Evolutionary conservation across 768 basidiomycete species (phyloP).

Genomic region (Phaffia tasmanica): DNA sequence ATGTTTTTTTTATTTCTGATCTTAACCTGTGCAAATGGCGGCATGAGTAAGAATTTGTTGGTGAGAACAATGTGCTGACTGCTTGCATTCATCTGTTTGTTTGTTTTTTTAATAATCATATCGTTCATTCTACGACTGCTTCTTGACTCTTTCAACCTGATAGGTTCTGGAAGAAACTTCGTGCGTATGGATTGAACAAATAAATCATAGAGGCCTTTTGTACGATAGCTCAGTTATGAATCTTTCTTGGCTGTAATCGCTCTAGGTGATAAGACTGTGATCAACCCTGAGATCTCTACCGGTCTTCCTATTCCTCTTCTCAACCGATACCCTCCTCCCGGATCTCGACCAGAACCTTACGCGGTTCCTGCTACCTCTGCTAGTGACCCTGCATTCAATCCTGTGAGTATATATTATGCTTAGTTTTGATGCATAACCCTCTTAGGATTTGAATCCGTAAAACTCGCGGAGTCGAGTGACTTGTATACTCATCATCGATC

Average conservation of each 20-base stretch:
- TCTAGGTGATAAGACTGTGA: slow-evolving; percentile 29
- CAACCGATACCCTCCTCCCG: slow-evolving; percentile 76
- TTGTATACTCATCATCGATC: slow-evolving; percentile 31
- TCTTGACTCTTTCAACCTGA: too few species aligned
- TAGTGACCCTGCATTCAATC: slow-evolving; percentile 37
- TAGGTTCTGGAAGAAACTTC: too few species aligned
- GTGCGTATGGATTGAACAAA: too few species aligned
- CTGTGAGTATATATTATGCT: slow-evolving; percentile 26
- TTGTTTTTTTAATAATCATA: background rate
- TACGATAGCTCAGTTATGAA: background rate
- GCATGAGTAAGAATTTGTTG: too few species aligned
- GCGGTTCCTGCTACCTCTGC: slow-evolving; percentile 82
- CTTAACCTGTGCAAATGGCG: too few species aligned
- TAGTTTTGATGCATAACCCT: slow-evolving; percentile 11
- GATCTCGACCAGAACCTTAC: slow-evolving; percentile 74
- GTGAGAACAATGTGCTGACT: background rate
- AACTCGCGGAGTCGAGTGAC: slow-evolving; percentile 54
- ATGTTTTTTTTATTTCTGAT: too few species aligned
- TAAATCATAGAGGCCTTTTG: too few species aligned
- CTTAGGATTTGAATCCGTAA: slow-evolving; percentile 46
- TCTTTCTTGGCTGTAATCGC: background rate
- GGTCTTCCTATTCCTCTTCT: slow-evolving; percentile 66
- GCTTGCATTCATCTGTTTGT: background rate
- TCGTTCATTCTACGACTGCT: background rate
- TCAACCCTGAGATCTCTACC: slow-evolving; percentile 82